Base-by-base conservation (phyloP, 1,284 basidiomycete species). In the Uromyces viciae-fabae region DNA sequence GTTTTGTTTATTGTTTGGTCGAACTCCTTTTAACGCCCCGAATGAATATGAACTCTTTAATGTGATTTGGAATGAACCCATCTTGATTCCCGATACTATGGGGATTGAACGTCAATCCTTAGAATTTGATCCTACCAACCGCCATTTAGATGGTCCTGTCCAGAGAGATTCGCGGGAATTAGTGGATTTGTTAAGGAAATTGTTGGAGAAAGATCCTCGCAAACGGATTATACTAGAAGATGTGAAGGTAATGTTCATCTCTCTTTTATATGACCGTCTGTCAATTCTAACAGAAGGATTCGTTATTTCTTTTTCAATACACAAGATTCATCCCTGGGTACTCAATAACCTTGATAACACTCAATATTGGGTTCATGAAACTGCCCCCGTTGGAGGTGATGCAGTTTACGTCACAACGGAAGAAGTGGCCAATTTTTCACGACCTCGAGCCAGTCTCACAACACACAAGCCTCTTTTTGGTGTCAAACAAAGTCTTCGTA, bases 1-100 rank as follows among this genome's bases (percentile, higher is more conserved):
- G 17, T 99, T 95, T 87, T 97, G 95, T 85, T 89, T 99, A 62
- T 89, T 98, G 1, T 98, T 98, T 84, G 97, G 94, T 33, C 88
- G 88, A 76, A 89, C 91, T 8, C 94, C 94, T 0, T 94, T 91
- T 87, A 83, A 89, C 86, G 88, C 90, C 81, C 85, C 85, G 25
- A 88, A 90, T 83, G 94, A 95, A 87, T 97, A 90, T 85, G 90
- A 90, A 60, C 88, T 98, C 62, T 98, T 97, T 87, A 89, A 91
- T 82, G 89, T 92, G 78, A 97, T 98, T 68, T 91, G 93, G 75
- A 90, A 90, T 71, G 89, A 90, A 52, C 91, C 94, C 83, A 95
- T 94, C 89, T 86, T 88, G 22, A 89, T 93, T 0, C 91, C 91
- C 0, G 88, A 88, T 0, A 88, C 86, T 7, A 94, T 97, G 91